Percentiles rank a stretch among this genome's conserved stretches.
Conservation (phyloP, 1,139 yeast species). For the Insectozyma bohioensis region DNA sequence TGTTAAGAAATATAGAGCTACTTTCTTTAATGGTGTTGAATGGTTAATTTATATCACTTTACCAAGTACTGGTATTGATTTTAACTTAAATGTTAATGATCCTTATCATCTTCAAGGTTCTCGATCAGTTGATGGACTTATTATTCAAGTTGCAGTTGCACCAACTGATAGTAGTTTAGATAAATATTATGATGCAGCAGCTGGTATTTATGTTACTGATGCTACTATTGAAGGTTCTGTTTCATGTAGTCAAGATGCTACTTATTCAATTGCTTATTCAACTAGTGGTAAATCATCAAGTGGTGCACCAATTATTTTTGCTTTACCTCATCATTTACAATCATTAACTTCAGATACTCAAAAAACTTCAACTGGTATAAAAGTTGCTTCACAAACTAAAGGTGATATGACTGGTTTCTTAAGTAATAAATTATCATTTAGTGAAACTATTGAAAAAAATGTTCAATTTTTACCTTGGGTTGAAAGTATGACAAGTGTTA, state of each 20-base stretch:
- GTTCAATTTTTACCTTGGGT: constrained; percentile 66
- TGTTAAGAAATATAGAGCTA: constrained; percentile 58
- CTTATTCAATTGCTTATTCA: constrained; percentile 52
- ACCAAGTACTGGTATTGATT: constrained; percentile 42
- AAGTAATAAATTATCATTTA: constrained; percentile 48
- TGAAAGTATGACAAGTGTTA: constrained; percentile 22
- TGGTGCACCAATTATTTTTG: constrained; percentile 58
- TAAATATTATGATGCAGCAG: constrained; percentile 51
- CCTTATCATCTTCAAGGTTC: constrained; percentile 57
- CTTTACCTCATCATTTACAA: constrained; percentile 69
- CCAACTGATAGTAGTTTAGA: constrained; percentile 35
- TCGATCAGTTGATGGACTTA: constrained; percentile 37
- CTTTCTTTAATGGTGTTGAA: constrained; percentile 42
- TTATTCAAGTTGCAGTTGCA: constrained; percentile 51
- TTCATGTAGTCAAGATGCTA: constrained; percentile 27
- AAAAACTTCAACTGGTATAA: constrained; percentile 50
- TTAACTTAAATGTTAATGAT: constrained; percentile 44
- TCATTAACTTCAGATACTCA: constrained; percentile 45
- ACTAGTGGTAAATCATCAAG: constrained; percentile 54
- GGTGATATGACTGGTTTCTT: constrained; percentile 65
- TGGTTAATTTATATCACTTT: constrained; percentile 42
- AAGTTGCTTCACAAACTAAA: constrained; percentile 59
- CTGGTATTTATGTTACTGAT: constrained; percentile 43
- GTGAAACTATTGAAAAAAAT: constrained; percentile 49
- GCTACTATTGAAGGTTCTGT: constrained; percentile 32